A percentile compares a stretch with the other conserved stretches of the same genome.
Evolutionary conservation across 2,329 filamentous ascomycete species (phyloP).

Genomic region (Aspergillus flavus): DNA sequence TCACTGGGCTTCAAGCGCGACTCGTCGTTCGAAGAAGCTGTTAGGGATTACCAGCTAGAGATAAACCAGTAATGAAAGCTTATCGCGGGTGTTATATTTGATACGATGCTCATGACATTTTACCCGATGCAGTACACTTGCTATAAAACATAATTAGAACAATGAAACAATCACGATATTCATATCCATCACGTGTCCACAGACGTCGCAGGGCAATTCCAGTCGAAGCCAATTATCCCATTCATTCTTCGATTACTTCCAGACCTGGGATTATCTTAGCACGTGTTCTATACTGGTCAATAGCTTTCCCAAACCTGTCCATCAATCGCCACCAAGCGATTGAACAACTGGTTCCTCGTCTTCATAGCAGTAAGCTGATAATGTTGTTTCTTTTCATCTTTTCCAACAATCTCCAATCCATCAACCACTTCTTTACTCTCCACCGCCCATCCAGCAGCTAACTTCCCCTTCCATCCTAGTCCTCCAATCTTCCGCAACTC

Average conservation of each 20-base stretch:
- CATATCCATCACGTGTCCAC: background rate
- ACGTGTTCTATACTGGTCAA: constrained; percentile 43
- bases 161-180: background rate
- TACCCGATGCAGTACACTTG: background rate
- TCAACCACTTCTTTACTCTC: constrained; percentile 70
- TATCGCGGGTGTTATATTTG: background rate
- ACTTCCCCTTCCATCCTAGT: constrained; percentile 80
- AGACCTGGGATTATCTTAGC: constrained; percentile 29
- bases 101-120: constrained; percentile 1
- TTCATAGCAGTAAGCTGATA: constrained; percentile 71
- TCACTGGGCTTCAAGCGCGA: constrained; percentile 57
- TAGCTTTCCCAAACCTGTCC: constrained; percentile 82
- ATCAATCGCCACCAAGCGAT: constrained; percentile 72
- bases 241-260: constrained; percentile 17
- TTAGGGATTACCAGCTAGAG: constrained; percentile 57
- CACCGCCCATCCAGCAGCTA: constrained; percentile 79
- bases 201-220: background rate
- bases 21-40: constrained; percentile 56
- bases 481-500: constrained; percentile 81
- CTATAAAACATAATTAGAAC: background rate
- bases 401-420: constrained; percentile 69
- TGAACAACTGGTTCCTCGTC: constrained; percentile 77
- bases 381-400: constrained; percentile 49
- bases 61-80: constrained; percentile 19
- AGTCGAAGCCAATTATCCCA: background rate